Percentiles rank a stretch among this genome's conserved stretches.
Evolutionary conservation across 139 green algal species (phyloP).

Genomic region (Chlorella sorokiniana): DNA sequence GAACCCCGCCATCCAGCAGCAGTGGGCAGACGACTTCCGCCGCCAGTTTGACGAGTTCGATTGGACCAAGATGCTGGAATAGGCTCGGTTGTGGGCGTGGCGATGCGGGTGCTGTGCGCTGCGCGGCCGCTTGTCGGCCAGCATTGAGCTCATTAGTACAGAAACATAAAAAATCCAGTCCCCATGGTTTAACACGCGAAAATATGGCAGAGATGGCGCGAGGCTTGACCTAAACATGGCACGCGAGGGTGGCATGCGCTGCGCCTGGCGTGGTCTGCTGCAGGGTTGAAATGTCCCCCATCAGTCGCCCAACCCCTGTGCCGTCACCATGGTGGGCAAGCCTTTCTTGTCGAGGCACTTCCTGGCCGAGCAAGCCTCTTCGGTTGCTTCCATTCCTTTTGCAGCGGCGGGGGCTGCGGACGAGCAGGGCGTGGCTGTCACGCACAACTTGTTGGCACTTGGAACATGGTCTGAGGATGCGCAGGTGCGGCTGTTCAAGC

Average conservation of each 20-base stretch:
- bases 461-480: conserved; percentile 25
- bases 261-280: no score
- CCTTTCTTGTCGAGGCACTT: background rate
- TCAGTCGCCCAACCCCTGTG: no score
- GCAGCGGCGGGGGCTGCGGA: background rate
- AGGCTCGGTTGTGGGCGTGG: no score
- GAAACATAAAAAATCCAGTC: no score
- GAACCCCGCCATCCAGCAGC: conserved; percentile 52
- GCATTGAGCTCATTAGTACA: no score
- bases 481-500: conserved; percentile 1
- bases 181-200: no score
- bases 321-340: background rate
- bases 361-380: conserved; percentile 9
- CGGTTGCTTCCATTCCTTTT: conserved; percentile 3
- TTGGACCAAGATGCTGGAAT: conserved; percentile 26
- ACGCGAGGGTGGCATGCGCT: no score
- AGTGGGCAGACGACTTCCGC: conserved; percentile 76
- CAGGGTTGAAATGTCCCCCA: no score
- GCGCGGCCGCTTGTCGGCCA: no score
- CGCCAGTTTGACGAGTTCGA: conserved; percentile 69
- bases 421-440: background rate
- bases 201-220: no score
- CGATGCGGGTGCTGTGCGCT: no score
- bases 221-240: no score
- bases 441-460: conserved; percentile 25